These are phyloP conservation scores for Periconia sp. DNA, from an alignment of 2,329 filamentous ascomycete species.

Conservation along the genomic window DNA sequence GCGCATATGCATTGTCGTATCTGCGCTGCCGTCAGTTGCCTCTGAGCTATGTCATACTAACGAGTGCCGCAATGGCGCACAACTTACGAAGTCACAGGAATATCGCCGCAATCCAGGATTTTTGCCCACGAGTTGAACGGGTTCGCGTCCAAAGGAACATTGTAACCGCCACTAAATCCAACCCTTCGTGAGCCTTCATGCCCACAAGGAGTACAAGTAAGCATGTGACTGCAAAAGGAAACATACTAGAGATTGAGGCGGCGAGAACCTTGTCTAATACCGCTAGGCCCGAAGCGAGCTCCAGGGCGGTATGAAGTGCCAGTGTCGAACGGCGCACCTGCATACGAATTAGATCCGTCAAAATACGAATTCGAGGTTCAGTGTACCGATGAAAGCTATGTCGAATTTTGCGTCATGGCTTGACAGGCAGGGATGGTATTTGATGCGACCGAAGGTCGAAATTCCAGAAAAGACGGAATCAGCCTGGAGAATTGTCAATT, in stretches of 20 bases:
- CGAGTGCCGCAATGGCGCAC: not conserved
- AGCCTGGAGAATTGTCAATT: constrained; percentile 59
- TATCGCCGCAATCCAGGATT: constrained; percentile 82
- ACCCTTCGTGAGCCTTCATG: constrained; percentile 57
- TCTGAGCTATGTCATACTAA: too few relatives aligned
- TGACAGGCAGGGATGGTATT: constrained; percentile 78
- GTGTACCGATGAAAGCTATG: constrained; percentile 79
- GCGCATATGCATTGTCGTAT: constrained; percentile 82
- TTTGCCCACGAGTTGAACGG: constrained; percentile 83
- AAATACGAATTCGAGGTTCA: not conserved
- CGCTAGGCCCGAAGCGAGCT: constrained; percentile 82
- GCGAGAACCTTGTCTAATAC: constrained; percentile 85
- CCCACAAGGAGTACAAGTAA: constrained; percentile 37
- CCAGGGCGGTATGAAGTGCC: constrained; percentile 85
- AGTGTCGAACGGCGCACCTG: constrained; percentile 83
- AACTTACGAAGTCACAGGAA: constrained; percentile 80
- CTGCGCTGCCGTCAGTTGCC: constrained; percentile 54
- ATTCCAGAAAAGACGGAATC: constrained; percentile 90
- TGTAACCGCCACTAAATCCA: constrained; percentile 78
- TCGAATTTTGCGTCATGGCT: constrained; percentile 75
- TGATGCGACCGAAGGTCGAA: constrained; percentile 80
- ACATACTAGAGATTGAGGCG: constrained; percentile 86
- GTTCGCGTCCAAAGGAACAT: constrained; percentile 79
- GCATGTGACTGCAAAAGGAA: constrained; percentile 47
- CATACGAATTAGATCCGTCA: constrained; percentile 11